Base-by-base conservation (phyloP, 495 filamentous ascomycete genomes). In the Penicillium cosmopolitanum region DNA sequence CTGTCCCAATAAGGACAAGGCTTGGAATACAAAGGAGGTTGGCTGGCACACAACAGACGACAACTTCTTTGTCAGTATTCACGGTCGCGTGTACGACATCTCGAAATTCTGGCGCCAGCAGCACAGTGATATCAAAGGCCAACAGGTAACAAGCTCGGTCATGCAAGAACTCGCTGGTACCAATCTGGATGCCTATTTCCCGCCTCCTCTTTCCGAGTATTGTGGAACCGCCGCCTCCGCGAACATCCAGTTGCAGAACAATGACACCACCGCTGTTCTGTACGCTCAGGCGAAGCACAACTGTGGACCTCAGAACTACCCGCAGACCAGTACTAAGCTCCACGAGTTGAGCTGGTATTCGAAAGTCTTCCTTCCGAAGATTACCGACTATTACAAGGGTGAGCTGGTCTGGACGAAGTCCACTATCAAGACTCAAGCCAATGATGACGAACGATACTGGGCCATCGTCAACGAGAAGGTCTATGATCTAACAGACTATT, bases 401-500 rank as follows among this genome's bases (percentile, higher is more conserved):
- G 84, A 93, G 46, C 73, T 98, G 5, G 95, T 98, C 5, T 83
- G 95, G 66, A 76, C 82, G n/a, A 78, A 72, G 18, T 73, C 85
- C 21, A 73, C 65, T 2, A 66, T 84, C 25, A 44, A 66, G 23
- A 71, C 77, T 11, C 79, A 83, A 69, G 93, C 92, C n/a, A 66
- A 84, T 38, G 79, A 87, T 50, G 69, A 86, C 33, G 80, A 85
- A 56, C 90, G 90, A 38, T 80, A 83, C 59, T 98, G 96, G 91
- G 87, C 90, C 58, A 88, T 92, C 57, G 80, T 94, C 51, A 77
- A 91, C 50, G 77, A 83, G 42, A 85, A 80, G 25, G 78, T 98
- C 21, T 98, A 93, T 66, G 96, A 98, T 68, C 73, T 98, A 43
- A 96, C 91, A 2, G 84, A 98, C 68, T 98, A 98, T 74, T 91